A percentile compares a stretch with the other conserved stretches of the same genome.
phyloP scores from a whole-genome alignment of 805 yeast genomes.

The Candida parachauliodes region DNA sequence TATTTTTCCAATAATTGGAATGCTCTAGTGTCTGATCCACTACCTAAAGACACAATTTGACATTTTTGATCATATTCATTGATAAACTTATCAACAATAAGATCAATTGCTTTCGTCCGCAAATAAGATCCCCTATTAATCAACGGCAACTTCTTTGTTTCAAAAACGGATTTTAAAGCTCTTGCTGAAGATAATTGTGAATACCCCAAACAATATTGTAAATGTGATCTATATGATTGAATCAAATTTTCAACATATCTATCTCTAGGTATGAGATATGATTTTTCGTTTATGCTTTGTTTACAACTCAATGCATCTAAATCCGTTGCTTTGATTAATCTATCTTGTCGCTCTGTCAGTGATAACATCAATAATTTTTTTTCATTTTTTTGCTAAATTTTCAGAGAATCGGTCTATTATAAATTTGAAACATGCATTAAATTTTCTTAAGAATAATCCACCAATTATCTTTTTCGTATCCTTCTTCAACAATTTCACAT shows the following conservation, averaged over 20 bases:
- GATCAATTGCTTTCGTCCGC: slow-evolving; percentile 52
- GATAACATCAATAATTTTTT: slow-evolving; percentile 21
- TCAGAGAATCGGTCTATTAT: not conserved
- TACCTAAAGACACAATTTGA: slow-evolving; percentile 70
- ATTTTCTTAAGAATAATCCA: slow-evolving; percentile 46
- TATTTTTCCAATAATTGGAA: slow-evolving; percentile 44
- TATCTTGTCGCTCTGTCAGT: slow-evolving; percentile 35
- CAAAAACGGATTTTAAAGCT: slow-evolving; percentile 35
- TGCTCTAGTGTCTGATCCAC: slow-evolving; percentile 75
- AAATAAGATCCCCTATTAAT: slow-evolving; percentile 71
- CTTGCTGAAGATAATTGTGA: slow-evolving; percentile 38
- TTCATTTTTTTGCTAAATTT: too few species aligned
- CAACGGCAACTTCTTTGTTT: slow-evolving; percentile 52
- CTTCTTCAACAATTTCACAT: slow-evolving; percentile 53
- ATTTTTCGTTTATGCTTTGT: slow-evolving; percentile 44
- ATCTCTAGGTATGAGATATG: slow-evolving; percentile 45
- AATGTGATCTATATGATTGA: slow-evolving; percentile 31
- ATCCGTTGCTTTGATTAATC: slow-evolving; percentile 56
- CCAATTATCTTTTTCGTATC: slow-evolving; percentile 96
- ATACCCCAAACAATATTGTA: slow-evolving; percentile 38
- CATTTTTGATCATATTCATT: slow-evolving; percentile 20
- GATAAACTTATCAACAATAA: slow-evolving; percentile 42
- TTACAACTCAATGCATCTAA: slow-evolving; percentile 70
- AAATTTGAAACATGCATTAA: not conserved
- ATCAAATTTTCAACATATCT: slow-evolving; percentile 30